phyloP scores from a whole-genome alignment of 345 rosid genomes.

The Gynandropsis gynandra region DNA sequence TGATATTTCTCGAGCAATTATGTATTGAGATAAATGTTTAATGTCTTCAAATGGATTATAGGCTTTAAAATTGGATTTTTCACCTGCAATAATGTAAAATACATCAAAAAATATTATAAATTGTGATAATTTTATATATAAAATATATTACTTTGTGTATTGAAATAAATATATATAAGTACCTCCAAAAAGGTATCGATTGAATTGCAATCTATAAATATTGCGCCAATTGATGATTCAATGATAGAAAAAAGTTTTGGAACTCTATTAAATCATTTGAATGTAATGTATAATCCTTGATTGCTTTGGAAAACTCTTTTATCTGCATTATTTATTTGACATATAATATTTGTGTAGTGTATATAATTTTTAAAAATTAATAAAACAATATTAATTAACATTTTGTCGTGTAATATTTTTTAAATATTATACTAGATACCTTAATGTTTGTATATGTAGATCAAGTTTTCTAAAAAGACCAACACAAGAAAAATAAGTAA shows the following conservation, averaged over 20 bases:
- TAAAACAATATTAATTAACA: no score
- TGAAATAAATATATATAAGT: not conserved
- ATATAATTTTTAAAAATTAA: no score
- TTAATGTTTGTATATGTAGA: no score
- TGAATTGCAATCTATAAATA: constrained; percentile 37
- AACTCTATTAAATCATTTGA: constrained; percentile 37
- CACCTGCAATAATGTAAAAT: constrained; percentile 28
- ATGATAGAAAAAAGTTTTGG: constrained; percentile 61
- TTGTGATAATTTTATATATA: no score
- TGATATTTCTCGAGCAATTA: constrained; percentile 49
- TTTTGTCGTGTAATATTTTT: no score
- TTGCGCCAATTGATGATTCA: constrained; percentile 52
- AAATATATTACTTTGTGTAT: no score
- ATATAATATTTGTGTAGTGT: no score
- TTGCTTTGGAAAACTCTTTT: constrained; percentile 34
- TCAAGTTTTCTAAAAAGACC: no score
- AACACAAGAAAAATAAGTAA: no score
- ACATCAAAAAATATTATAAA: not conserved
- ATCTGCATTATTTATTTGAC: constrained; percentile 41
- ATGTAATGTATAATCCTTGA: constrained; percentile 42
- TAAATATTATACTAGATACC: no score
- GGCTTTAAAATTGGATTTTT: constrained; percentile 49
- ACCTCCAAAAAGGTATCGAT: constrained; percentile 47
- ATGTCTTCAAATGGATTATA: constrained; percentile 30
- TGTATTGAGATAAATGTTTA: constrained; percentile 39